A percentile compares a stretch with the other conserved stretches of the same genome.
Conservation (phyloP, 2,329 filamentous ascomycete genomes). For the Phoma sp. region DNA sequence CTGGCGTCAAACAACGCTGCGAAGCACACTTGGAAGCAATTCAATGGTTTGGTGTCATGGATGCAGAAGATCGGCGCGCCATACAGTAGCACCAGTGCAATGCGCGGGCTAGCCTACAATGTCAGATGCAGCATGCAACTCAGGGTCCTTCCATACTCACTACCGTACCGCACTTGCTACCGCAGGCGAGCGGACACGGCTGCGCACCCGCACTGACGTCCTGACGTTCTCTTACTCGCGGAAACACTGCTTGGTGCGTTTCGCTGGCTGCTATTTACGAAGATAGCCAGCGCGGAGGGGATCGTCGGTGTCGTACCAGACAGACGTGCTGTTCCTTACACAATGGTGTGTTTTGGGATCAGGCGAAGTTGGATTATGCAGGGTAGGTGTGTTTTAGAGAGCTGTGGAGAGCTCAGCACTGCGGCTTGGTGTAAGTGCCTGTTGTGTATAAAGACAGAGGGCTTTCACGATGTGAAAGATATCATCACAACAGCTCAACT, state of each 20-base stretch:
- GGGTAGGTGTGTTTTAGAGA: conserved; percentile 4
- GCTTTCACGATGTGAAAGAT: not conserved
- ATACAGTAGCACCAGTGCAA: not conserved
- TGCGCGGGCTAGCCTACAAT: no score
- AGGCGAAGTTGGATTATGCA: conserved; percentile 5
- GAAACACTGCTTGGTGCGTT: conserved; percentile 17
- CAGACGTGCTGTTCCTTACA: no score
- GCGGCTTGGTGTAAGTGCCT: conserved; percentile 2
- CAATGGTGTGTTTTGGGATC: no score
- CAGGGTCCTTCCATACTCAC: not conserved
- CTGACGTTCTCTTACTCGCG: conserved; percentile 5
- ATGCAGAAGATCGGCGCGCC: conserved; percentile 6
- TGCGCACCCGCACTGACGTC: conserved; percentile 7
- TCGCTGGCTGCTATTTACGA: conserved; percentile 24
- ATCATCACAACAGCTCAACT: conserved; percentile 16
- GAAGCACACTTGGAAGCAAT: not conserved
- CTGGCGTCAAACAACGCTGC: conserved; percentile 9
- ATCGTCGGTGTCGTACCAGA: conserved; percentile 12
- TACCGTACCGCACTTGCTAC: not conserved
- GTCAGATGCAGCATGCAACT: not conserved
- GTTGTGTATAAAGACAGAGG: conserved; percentile 17
- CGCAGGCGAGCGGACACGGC: not conserved
- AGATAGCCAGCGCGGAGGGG: not conserved
- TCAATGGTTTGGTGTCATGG: not conserved
- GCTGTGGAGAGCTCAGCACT: not conserved